phyloP scores from a whole-genome alignment of 805 yeast species.

The Metschnikowia matae region DNA sequence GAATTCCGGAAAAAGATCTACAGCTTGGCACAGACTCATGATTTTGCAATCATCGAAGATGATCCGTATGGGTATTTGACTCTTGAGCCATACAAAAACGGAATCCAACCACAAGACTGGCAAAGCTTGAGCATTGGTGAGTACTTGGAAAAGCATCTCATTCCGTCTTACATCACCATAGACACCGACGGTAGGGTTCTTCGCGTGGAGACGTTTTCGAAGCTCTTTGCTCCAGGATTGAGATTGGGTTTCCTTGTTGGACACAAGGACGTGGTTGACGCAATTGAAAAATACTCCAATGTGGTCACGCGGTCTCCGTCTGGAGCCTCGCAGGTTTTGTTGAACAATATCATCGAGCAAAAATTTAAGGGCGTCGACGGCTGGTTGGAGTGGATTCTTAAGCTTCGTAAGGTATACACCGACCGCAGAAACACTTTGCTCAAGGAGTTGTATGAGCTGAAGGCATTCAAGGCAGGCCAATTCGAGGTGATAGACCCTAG shows the following conservation, averaged over 20 bases:
- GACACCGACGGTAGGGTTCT: constrained; percentile 19
- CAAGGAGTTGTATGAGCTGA: constrained; percentile 15
- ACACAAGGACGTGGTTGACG: constrained; percentile 15
- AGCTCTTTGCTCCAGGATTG: constrained; percentile 20
- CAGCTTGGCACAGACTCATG: constrained; percentile 15
- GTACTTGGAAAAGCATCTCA: constrained; percentile 12
- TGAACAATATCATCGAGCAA: constrained; percentile 16
- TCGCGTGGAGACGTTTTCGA: constrained; percentile 19
- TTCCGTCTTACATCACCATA: constrained; percentile 15
- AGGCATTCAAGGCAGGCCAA: constrained; percentile 19
- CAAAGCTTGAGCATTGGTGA: constrained; percentile 9
- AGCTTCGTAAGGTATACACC: constrained; percentile 44
- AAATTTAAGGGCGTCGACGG: constrained; percentile 27
- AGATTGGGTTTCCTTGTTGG: constrained; percentile 19
- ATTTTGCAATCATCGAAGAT: constrained; percentile 20
- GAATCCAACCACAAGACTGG: neutral
- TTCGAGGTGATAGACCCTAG: constrained; percentile 20
- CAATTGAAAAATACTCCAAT: constrained; percentile 12
- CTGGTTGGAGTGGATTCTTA: constrained; percentile 47
- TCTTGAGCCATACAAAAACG: constrained; percentile 12
- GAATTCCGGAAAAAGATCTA: constrained; percentile 14
- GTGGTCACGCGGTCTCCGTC: constrained; percentile 20
- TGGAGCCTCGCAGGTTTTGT: constrained; percentile 17
- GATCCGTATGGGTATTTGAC: constrained; percentile 21
- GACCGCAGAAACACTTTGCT: constrained; percentile 38